Conservation (phyloP, 805 yeast genomes). For the Myxozyma neotropica region DNA sequence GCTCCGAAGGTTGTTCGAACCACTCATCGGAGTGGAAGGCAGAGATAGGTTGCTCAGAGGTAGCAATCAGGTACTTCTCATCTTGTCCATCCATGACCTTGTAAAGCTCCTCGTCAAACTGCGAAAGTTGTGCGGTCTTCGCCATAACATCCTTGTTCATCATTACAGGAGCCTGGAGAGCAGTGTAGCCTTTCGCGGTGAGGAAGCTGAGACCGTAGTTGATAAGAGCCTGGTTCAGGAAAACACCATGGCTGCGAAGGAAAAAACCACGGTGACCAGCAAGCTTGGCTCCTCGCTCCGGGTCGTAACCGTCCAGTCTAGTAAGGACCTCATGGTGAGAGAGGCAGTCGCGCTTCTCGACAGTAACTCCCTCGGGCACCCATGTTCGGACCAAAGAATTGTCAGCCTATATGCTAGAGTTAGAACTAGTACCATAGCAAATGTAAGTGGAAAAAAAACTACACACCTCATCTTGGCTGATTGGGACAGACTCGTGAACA, state of each 20-base stretch:
- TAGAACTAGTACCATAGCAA: too few relatives aligned
- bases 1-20: conserved; percentile 97
- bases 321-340: conserved; percentile 95
- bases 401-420: conserved; percentile 52
- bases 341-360: conserved; percentile 77
- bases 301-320: conserved; percentile 96
- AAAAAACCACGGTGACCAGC: conserved; percentile 99
- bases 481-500: conserved; percentile 89
- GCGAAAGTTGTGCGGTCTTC: conserved; percentile 96
- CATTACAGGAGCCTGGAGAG: conserved; percentile 98
- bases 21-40: conserved; percentile 97
- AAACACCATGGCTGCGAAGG: conserved; percentile 92
- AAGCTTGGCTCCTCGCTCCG: conserved; percentile 96
- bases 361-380: conserved; percentile 74
- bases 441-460: too few relatives aligned
- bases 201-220: conserved; percentile 91
- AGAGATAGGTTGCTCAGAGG: conserved; percentile 98
- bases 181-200: conserved; percentile 74
- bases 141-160: conserved; percentile 99
- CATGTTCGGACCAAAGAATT: conserved; percentile 85
- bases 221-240: conserved; percentile 95
- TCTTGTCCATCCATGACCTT: conserved; percentile 96
- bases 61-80: conserved; percentile 96
- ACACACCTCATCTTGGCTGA: conserved; percentile 72
- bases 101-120: conserved; percentile 96